These are phyloP conservation scores for Yamadazyma oceani DNA, from an alignment of 1,139 yeast species.

Conservation along the genomic window DNA sequence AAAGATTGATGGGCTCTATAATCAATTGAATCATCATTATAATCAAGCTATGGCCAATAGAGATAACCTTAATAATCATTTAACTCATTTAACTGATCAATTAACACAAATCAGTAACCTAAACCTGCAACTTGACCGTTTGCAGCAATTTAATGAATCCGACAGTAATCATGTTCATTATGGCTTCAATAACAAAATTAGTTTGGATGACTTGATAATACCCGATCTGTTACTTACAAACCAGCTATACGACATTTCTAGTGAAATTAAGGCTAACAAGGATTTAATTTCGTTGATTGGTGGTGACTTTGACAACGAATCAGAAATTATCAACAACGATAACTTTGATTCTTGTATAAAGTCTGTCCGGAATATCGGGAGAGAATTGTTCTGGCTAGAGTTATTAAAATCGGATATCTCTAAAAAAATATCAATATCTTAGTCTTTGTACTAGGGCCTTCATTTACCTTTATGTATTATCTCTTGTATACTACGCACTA, in stretches of 20 bases:
- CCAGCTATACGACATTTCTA: constrained; percentile 61
- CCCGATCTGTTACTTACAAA: constrained; percentile 44
- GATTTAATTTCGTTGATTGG: constrained; percentile 64
- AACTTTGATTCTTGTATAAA: constrained; percentile 54
- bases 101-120: constrained; percentile 26
- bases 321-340: constrained; percentile 36
- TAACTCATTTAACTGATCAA: constrained; percentile 33
- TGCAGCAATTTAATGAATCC: constrained; percentile 26
- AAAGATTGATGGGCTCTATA: constrained; percentile 31
- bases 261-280: constrained; percentile 67
- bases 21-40: constrained; percentile 37
- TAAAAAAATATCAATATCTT: constrained; percentile 11
- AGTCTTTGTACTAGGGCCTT: background rate
- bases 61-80: constrained; percentile 31
- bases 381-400: constrained; percentile 70
- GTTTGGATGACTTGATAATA: constrained; percentile 37
- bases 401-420: constrained; percentile 36
- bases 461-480: no score
- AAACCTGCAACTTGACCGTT: constrained; percentile 24
- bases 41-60: constrained; percentile 41
- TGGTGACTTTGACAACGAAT: constrained; percentile 42
- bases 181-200: constrained; percentile 16
- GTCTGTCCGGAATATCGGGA: constrained; percentile 62
- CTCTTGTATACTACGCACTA: no score
- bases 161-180: constrained; percentile 22